These are phyloP conservation scores for Cutaneotrichosporon cutaneum DNA, from an alignment of 1,284 basidiomycete genomes.

Conservation along the genomic window DNA sequence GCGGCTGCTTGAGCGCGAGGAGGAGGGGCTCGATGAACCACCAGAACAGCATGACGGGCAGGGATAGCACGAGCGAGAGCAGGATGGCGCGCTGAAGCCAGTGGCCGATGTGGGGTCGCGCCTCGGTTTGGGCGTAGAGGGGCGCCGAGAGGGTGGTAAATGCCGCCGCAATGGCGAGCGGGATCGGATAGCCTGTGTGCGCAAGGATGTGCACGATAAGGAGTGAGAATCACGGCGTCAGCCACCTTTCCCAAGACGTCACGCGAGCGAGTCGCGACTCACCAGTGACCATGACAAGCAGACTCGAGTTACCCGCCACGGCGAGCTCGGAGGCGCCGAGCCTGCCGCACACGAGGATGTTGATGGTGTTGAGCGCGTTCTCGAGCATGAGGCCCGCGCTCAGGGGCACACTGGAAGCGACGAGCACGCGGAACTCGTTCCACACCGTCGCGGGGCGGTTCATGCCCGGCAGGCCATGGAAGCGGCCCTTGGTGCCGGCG, in stretches of 20 bases:
- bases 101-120: conserved; percentile 39
- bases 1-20: conserved; percentile 31
- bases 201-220: neutral
- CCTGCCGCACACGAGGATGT: conserved; percentile 31
- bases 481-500: neutral
- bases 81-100: conserved; percentile 39
- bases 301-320: conserved; percentile 36
- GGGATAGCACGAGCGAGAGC: conserved; percentile 27
- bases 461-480: conserved; percentile 24
- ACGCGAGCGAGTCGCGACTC: conserved; percentile 11
- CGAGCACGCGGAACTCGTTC: conserved; percentile 26
- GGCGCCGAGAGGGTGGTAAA: conserved; percentile 45
- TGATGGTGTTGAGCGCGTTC: conserved; percentile 29
- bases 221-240: neutral
- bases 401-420: conserved; percentile 16
- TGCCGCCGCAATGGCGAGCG: conserved; percentile 40
- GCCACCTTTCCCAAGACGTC: neutral
- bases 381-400: conserved; percentile 28
- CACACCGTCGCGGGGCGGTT: conserved; percentile 20
- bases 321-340: conserved; percentile 34
- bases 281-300: conserved; percentile 37
- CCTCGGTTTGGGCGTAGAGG: conserved; percentile 28
- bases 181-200: conserved; percentile 26
- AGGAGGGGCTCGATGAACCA: conserved; percentile 34
- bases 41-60: conserved; percentile 36